phyloP scores from a whole-genome alignment of 176 grass and related monocot genomes.

The Chloris gayana region DNA sequence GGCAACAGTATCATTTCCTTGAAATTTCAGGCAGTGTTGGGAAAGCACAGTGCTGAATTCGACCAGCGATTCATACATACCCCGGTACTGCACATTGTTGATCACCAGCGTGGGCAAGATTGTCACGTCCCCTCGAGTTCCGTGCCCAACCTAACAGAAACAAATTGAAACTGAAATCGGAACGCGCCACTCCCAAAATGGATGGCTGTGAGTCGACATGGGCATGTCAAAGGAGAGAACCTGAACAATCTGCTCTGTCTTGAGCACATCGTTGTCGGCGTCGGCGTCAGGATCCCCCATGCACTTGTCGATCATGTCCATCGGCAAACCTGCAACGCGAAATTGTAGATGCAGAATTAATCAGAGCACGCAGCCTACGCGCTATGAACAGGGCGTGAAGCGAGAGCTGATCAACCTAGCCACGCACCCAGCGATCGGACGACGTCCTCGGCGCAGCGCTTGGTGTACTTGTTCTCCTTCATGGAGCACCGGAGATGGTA shows the following conservation, averaged over 20 bases:
- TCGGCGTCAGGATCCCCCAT: slow-evolving; percentile 85
- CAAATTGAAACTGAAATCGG: background rate
- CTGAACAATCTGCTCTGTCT: slow-evolving; percentile 75
- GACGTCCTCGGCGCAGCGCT: slow-evolving; percentile 59
- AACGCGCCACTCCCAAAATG: background rate
- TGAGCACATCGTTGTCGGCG: slow-evolving; percentile 76
- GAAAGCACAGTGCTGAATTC: background rate
- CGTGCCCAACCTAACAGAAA: slow-evolving; percentile 61
- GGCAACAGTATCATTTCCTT: background rate
- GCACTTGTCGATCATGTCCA: slow-evolving; percentile 63
- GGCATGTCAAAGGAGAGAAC: slow-evolving; percentile 18
- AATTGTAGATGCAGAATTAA: background rate
- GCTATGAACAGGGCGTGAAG: too few relatives aligned
- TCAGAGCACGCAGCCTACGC: background rate
- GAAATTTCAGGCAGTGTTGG: background rate
- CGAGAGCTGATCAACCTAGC: too few relatives aligned
- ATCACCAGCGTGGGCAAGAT: slow-evolving; percentile 90
- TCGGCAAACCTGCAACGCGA: slow-evolving; percentile 61
- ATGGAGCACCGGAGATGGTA: slow-evolving; percentile 88
- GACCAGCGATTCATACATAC: slow-evolving; percentile 32
- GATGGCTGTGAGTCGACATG: background rate
- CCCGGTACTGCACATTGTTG: slow-evolving; percentile 91
- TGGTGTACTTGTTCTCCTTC: slow-evolving; percentile 61
- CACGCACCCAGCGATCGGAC: slow-evolving; percentile 64
- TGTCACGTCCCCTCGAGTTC: slow-evolving; percentile 73